phyloP scores from a whole-genome alignment of 768 basidiomycete genomes.

The Boletus tomentosulus region DNA sequence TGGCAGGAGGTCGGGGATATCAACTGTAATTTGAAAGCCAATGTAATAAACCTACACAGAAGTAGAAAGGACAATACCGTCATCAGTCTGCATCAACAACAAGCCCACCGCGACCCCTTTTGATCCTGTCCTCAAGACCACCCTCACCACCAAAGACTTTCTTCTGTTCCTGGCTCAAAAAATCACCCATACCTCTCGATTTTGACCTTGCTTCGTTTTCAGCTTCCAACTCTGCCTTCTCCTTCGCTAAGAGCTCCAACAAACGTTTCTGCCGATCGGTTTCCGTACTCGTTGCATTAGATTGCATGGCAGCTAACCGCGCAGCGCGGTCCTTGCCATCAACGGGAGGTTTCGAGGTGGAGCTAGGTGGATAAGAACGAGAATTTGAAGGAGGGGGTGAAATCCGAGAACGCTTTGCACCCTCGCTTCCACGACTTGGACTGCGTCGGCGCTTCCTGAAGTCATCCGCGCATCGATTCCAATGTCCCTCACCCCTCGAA shows the following conservation, averaged over 20 bases:
- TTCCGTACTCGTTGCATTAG: slow-evolving; percentile 64
- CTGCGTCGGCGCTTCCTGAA: slow-evolving; percentile 38
- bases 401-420: slow-evolving; percentile 49
- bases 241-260: slow-evolving; percentile 62
- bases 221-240: slow-evolving; percentile 71
- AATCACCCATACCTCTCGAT: slow-evolving; percentile 75
- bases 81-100: slow-evolving; percentile 49
- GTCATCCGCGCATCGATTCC: slow-evolving; percentile 24
- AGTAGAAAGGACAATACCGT: background rate
- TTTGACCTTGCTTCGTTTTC: slow-evolving; percentile 66
- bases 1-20: background rate
- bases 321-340: slow-evolving; percentile 62
- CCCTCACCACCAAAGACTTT: slow-evolving; percentile 76
- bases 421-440: slow-evolving; percentile 31
- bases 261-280: slow-evolving; percentile 71
- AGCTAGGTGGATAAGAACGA: slow-evolving; percentile 15
- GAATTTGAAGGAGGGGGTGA: slow-evolving; percentile 34
- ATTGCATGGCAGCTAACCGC: slow-evolving; percentile 86
- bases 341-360: slow-evolving; percentile 14
- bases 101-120: slow-evolving; percentile 65
- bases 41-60: slow-evolving; percentile 9
- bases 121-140: slow-evolving; percentile 75
- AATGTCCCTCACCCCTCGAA: slow-evolving; percentile 24
- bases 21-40: background rate
- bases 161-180: slow-evolving; percentile 81